Evolutionary conservation across 169 alveolate genomes (phyloP), one percentile per base, ranked within the genome.

Genomic region (Eimeria necatrix): DNA sequence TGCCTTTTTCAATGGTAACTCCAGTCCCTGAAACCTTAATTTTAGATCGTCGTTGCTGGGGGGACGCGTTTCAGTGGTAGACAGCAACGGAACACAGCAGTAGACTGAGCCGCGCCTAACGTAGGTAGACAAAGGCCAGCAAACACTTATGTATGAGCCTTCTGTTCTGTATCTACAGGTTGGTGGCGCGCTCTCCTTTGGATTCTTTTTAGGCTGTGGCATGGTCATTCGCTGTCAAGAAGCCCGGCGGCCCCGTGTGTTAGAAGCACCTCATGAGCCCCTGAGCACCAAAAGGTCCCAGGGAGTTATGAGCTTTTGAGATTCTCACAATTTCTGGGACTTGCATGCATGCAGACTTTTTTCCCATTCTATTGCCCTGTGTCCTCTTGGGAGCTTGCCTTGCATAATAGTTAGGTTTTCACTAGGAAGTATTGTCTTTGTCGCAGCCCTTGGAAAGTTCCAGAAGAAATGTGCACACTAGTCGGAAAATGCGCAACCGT

Each of bases 1-100:
- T 98, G 60, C 99, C 99, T 20, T 94, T 98, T 18, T 98, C 98
- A 5, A 94, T 96, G 73, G 98, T 97, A 92, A 60, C 95, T 97
- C 9, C 22, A 20, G 26, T 48, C 59, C 85, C 59, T 74, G n/a
- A 74, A 74, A 12, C 18, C 60, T 74, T 7, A 68, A 24, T 22
- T 48, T 16, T 24, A 22, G 26, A 48, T 4, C 59, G n/a, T 4
- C 20, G 59, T 18, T 6, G 56, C 52, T 53, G 9, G 85, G 60
- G 53, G 10, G n/a, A 71, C 59, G 56, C 8, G 26, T 22, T 2
- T 9, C 60, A 74, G 6, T 32, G 41, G 41, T 32, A 32, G 41
- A 32, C 41, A 32, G 68, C 20, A 18, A 56, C 12, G 68, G 2
- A 18, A 32, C 41, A 32, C 41, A 53, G 14, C 68, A 46, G n/a